Evolutionary conservation across 208 protist species (phyloP).

Genomic region (Wallacemonas sp.): DNA sequence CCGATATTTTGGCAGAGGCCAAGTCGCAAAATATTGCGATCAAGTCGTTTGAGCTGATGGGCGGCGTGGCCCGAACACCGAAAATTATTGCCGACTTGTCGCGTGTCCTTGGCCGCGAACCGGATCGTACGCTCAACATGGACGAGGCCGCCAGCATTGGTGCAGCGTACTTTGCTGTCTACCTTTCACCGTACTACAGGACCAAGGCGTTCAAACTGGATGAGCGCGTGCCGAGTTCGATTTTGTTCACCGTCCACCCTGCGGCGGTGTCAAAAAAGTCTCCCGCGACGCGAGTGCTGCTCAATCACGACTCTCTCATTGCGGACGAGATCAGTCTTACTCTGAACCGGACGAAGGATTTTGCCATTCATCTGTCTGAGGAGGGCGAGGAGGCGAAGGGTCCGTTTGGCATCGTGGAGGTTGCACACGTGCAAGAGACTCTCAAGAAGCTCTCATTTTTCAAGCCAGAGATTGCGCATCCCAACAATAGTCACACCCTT

Average conservation of each 20-base stretch:
- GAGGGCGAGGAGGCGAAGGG: constrained; percentile 3
- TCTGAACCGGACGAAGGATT: constrained; percentile 77
- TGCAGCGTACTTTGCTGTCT: constrained; percentile 84
- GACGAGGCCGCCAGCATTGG: constrained; percentile 90
- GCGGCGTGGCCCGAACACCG: constrained; percentile 81
- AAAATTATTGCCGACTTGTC: constrained; percentile 82
- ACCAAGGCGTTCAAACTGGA: constrained; percentile 71
- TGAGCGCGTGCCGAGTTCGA: constrained; percentile 51
- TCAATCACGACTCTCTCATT: constrained; percentile 34
- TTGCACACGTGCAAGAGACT: constrained; percentile 49
- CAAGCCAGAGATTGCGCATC: constrained; percentile 43
- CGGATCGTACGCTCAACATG: constrained; percentile 90
- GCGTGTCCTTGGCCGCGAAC: constrained; percentile 43
- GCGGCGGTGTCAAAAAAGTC: constrained; percentile 25
- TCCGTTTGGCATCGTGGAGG: constrained; percentile 42
- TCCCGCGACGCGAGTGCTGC: constrained; percentile 23
- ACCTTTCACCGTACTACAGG: constrained; percentile 77
- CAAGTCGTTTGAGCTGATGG: constrained; percentile 89
- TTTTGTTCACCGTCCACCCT: constrained; percentile 56
- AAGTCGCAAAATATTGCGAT: constrained; percentile 46
- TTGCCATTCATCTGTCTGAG: constrained; percentile 62
- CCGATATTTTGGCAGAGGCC: constrained; percentile 48
- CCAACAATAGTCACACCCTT: constrained; percentile 83
- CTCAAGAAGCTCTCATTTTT: constrained; percentile 48
- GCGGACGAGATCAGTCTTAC: constrained; percentile 63